A percentile compares a stretch with the other conserved stretches of the same genome.
Evolutionary conservation across 352 stramenopile species (phyloP).

Genomic region (Phytophthora capsici): DNA sequence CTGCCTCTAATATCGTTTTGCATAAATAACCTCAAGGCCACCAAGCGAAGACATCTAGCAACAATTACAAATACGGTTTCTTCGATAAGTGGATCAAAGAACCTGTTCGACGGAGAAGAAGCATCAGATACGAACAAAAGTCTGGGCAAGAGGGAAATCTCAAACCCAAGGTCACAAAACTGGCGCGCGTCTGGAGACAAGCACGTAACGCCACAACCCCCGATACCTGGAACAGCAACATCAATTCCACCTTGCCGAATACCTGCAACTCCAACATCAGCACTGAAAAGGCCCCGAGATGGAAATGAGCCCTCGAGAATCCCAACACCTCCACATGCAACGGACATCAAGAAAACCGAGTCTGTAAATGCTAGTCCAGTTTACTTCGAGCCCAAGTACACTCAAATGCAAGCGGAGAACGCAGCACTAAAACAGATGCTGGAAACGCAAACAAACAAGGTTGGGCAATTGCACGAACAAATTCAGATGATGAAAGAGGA

Average conservation of each 20-base stretch:
- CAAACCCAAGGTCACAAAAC: too few relatives aligned
- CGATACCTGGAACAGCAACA: neutral
- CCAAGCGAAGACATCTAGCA: slow-evolving; percentile 58
- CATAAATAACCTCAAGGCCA: slow-evolving; percentile 22
- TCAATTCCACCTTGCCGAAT: slow-evolving; percentile 33
- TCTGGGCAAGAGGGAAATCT: slow-evolving; percentile 7
- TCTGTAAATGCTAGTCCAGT: neutral
- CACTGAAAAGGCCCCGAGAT: slow-evolving; percentile 26
- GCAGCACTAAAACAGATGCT: slow-evolving; percentile 26
- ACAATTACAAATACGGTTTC: slow-evolving; percentile 70
- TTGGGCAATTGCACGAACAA: slow-evolving; percentile 25
- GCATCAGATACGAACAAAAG: neutral
- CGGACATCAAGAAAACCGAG: slow-evolving; percentile 6
- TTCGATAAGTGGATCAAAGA: slow-evolving; percentile 34
- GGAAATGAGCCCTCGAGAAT: slow-evolving; percentile 27
- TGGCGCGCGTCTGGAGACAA: neutral
- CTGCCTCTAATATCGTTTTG: neutral
- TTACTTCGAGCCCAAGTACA: slow-evolving; percentile 21
- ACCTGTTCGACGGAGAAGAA: slow-evolving; percentile 28
- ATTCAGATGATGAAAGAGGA: slow-evolving; percentile 43
- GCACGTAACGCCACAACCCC: slow-evolving; percentile 5
- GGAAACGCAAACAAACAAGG: slow-evolving; percentile 24
- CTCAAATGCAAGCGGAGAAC: slow-evolving; percentile 44
- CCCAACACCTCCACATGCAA: slow-evolving; percentile 18
- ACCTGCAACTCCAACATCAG: slow-evolving; percentile 34